Conservation (phyloP, 805 yeast genomes). For the Peterozyma toletana region DNA sequence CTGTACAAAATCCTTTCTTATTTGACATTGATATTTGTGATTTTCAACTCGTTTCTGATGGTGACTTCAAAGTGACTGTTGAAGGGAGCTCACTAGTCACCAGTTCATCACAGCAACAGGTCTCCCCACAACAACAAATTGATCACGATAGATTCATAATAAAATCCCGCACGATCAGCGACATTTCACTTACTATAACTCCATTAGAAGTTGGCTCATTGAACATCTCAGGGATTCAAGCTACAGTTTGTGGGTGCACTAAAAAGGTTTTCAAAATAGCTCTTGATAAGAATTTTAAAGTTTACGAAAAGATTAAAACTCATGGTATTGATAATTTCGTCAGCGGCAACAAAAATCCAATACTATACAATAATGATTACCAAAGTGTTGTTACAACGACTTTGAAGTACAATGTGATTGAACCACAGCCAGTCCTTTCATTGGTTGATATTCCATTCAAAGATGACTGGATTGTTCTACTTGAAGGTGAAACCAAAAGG, state of each 20-base stretch:
- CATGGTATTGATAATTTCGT: slow-evolving; percentile 8
- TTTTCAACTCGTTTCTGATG: slow-evolving; percentile 2
- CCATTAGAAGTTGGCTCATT: slow-evolving; percentile 44
- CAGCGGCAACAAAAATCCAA: not conserved
- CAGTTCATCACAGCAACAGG: not conserved
- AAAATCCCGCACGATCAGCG: slow-evolving; percentile 27
- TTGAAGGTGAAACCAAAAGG: slow-evolving; percentile 64
- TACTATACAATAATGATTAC: slow-evolving; percentile 6
- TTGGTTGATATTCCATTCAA: slow-evolving; percentile 44
- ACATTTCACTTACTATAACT: slow-evolving; percentile 35
- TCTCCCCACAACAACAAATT: slow-evolving; percentile 12
- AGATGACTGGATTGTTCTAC: slow-evolving; percentile 64
- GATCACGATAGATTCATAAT: slow-evolving; percentile 19
- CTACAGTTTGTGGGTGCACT: slow-evolving; percentile 44
- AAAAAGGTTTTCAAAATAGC: slow-evolving; percentile 36
- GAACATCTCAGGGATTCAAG: slow-evolving; percentile 40
- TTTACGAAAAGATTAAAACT: slow-evolving; percentile 19
- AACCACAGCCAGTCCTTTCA: slow-evolving; percentile 56
- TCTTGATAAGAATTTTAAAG: slow-evolving; percentile 19
- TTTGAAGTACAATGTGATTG: slow-evolving; percentile 26
- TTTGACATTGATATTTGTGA: slow-evolving; percentile 55
- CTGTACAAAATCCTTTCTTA: slow-evolving; percentile 72
- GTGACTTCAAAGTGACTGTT: slow-evolving; percentile 17
- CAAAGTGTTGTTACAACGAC: slow-evolving; percentile 16
- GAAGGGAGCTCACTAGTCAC: not conserved